These are phyloP conservation scores for Candida multigemmis DNA, from an alignment of 805 yeast genomes.

Conservation along the genomic window DNA sequence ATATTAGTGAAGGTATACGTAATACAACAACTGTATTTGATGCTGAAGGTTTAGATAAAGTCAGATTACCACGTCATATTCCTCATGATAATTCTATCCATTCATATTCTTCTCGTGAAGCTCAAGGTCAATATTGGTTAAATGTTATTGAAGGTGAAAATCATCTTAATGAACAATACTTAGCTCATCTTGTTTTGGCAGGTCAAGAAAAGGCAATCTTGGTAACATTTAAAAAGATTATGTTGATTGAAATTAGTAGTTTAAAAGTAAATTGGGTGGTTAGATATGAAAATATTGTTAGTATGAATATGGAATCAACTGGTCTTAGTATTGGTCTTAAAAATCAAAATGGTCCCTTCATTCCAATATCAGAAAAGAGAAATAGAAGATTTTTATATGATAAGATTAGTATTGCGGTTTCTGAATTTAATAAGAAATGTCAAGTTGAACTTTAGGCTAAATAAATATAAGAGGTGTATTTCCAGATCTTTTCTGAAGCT, in stretches of 20 bases:
- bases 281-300: slow-evolving; percentile 50
- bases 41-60: slow-evolving; percentile 64
- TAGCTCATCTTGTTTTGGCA: slow-evolving; percentile 79
- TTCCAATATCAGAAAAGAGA: slow-evolving; percentile 65
- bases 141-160: slow-evolving; percentile 77
- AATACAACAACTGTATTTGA: slow-evolving; percentile 89
- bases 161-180: slow-evolving; percentile 60
- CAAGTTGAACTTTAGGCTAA: slow-evolving; percentile 29
- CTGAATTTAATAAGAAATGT: slow-evolving; percentile 64
- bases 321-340: slow-evolving; percentile 67
- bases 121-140: slow-evolving; percentile 92
- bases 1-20: slow-evolving; percentile 87
- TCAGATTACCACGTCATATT: slow-evolving; percentile 75
- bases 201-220: slow-evolving; percentile 73
- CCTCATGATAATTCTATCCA: slow-evolving; percentile 63
- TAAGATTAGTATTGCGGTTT: slow-evolving; percentile 73
- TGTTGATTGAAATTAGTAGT: slow-evolving; percentile 55
- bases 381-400: slow-evolving; percentile 61
- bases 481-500: slow-evolving; percentile 41
- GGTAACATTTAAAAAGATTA: slow-evolving; percentile 62
- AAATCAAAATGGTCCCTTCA: slow-evolving; percentile 46
- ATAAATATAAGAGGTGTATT: slow-evolving; percentile 8
- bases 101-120: slow-evolving; percentile 70
- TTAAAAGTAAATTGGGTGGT: slow-evolving; percentile 67
- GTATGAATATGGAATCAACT: slow-evolving; percentile 67